Evolutionary conservation across 768 basidiomycete species (phyloP), one percentile per base, ranked within the genome.

Genomic region (Lentinus tigrinus): DNA sequence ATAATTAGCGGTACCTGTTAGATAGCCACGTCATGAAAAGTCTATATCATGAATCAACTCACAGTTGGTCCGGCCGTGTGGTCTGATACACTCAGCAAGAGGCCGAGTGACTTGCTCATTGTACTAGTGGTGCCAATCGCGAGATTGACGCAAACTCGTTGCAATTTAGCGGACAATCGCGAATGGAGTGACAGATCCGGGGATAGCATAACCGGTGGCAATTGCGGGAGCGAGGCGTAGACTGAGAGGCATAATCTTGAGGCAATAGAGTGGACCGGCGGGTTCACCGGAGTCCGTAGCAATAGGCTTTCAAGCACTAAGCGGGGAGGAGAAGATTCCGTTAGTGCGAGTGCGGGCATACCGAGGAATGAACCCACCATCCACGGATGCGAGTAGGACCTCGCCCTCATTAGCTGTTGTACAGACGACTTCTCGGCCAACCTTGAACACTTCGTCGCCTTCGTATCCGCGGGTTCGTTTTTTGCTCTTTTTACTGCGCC

Each of bases 391-490:
- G 11, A 90, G 69, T 23, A 89, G 61, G 23, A 77, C 73, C 26
- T 83, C 72, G 21, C 80, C 82, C 16, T 89, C 86, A 27, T 77
- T 77, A 3, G 55, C 50, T 0, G 78, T 80, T 1, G 77, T 70
- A 65, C 81, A 88, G 19, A 85, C 63, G 8, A 81, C 74, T 44
- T 77, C 69, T 44, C 75, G 74, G 2, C 78, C 69, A 8, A 73
- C 65, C 52, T 79, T 83, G 70, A 94, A 85, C 5, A 88, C 73
- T 65, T 88, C 89, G 53, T 90, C 90, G 10, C 84, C 89, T 70
- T 93, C 89, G 62, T 85, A 92, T 13, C 79, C 85, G 21, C 85
- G 81, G 19, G 80, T 78, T 46, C 87, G 77, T 69, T 90, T 93
- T 69, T 85, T 92, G 54, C 82, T 81, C 64, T 83, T 85, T 67